phyloP scores from a whole-genome alignment of 1,284 basidiomycete genomes.

The Melampsora americana region DNA sequence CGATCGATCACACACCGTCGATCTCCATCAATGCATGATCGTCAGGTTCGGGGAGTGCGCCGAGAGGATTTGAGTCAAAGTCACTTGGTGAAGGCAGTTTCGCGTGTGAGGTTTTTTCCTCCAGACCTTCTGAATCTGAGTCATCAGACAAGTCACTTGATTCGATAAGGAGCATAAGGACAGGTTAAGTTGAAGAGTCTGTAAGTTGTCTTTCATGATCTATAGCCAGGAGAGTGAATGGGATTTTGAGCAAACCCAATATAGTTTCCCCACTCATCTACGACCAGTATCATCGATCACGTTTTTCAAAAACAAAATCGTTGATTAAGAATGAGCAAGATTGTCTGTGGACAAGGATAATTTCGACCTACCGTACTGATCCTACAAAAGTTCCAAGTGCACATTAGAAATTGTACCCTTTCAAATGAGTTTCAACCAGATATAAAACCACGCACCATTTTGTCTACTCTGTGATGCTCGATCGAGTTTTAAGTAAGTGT shows the following conservation, averaged over 20 bases:
- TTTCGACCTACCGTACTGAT: slow-evolving; percentile 38
- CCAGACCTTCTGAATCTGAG: slow-evolving; percentile 30
- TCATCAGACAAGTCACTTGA: slow-evolving; percentile 41
- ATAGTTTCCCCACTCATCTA: slow-evolving; percentile 44
- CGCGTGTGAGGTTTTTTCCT: slow-evolving; percentile 1
- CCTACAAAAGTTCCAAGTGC: background rate
- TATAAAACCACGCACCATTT: no score
- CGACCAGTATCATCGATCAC: background rate
- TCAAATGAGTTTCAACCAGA: no score
- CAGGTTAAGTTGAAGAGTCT: background rate
- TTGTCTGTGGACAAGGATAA: background rate
- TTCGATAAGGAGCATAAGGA: background rate
- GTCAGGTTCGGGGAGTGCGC: slow-evolving; percentile 33
- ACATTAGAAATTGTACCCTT: no score
- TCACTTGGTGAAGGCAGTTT: slow-evolving; percentile 11
- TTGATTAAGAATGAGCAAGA: slow-evolving; percentile 4
- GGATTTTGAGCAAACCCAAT: slow-evolving; percentile 22
- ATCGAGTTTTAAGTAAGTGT: no score
- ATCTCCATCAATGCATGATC: slow-evolving; percentile 36
- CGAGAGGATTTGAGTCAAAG: slow-evolving; percentile 13
- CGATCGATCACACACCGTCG: slow-evolving; percentile 31
- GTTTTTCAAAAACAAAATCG: background rate
- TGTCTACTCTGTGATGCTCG: no score
- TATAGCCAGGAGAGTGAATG: background rate
- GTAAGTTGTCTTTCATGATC: background rate